Conservation (phyloP, 495 filamentous ascomycete genomes). For the Xylaria castorea region DNA sequence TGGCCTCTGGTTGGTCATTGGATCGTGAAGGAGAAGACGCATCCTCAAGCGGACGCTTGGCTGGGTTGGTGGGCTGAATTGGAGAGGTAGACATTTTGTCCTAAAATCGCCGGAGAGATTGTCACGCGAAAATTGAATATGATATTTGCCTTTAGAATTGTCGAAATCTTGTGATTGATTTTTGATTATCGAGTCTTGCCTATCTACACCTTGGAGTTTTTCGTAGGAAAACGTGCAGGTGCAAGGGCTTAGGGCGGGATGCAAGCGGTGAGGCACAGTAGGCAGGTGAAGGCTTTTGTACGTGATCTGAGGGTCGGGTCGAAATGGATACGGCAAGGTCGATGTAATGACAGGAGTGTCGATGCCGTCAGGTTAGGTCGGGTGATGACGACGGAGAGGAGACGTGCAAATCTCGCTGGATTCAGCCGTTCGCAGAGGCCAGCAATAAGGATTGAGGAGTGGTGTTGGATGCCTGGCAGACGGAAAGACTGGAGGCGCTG, state of each 20-base stretch:
- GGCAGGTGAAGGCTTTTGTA: constrained; percentile 34
- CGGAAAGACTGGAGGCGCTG: constrained; percentile 31
- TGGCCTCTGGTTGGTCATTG: constrained; percentile 93
- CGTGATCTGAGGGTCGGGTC: constrained; percentile 42
- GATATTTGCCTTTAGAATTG: constrained; percentile 40
- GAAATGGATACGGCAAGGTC: constrained; percentile 38
- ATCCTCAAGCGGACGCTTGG: constrained; percentile 96
- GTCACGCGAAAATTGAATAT: constrained; percentile 39
- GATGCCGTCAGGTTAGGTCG: constrained; percentile 32
- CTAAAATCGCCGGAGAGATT: constrained; percentile 42
- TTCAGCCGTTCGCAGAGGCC: constrained; percentile 28
- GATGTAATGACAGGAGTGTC: constrained; percentile 29
- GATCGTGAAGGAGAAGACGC: constrained; percentile 91
- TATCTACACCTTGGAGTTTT: constrained; percentile 86
- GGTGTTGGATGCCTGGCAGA: constrained; percentile 19
- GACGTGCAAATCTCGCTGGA: constrained; percentile 30
- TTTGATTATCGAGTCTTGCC: constrained; percentile 54
- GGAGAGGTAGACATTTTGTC: constrained; percentile 63
- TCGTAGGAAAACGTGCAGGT: constrained; percentile 93
- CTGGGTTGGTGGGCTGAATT: constrained; percentile 58
- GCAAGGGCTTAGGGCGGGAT: constrained; percentile 50
- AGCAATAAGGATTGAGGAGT: constrained; percentile 25
- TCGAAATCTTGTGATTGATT: constrained; percentile 53
- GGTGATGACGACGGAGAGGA: constrained; percentile 33
- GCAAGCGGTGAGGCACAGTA: constrained; percentile 27